Base-by-base conservation (phyloP, 1,139 yeast genomes). In the Chernovozyma aurita region DNA sequence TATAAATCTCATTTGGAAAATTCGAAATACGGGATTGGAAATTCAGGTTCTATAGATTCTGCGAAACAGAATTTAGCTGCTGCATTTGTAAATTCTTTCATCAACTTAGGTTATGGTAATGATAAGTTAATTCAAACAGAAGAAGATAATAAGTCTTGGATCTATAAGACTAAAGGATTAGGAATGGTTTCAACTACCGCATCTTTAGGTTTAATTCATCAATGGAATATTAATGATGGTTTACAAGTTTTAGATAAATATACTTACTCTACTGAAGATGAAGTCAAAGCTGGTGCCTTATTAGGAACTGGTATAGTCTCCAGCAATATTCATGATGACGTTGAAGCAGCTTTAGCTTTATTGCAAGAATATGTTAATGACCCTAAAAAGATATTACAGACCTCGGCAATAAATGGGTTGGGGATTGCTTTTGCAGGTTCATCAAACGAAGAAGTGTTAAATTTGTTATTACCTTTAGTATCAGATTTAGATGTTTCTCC, bases 371-470 rank as follows among this genome's bases (percentile, higher is more conserved):
- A 85, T 52, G 82, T 90, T 29, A 49, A 52, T 38, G 73, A 63
- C 40, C 62, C 71, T 14, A 63, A 61, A 42, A 70, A 71, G 43
- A 67, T 77, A 38, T 69, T 85, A 51, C 82, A 85, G 44, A 70
- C 87, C 12, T 77, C 96, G 11, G 90, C 97, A 3, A 84, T 92
- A 38, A 76, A 84, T 42, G 97, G 98, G 46, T 70, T 94, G 42
- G 97, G 97, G 35, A 76, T 94, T 48, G 95, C 98, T 1, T 94
- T 86, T 61, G 95, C 97, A 6, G 98, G 98, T 8, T 83, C 96
- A 28, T 80, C 86, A 43, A 84, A 92, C 53, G 92, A 83, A 53
- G 95, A 86, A 46, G 80, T 92, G 18, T 68, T 84, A 49, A 83
- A 80, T 40, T 65, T 88, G 44, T 70, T 92, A 42, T 67, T 85